Evolutionary conservation across 2,329 filamentous ascomycete species (phyloP).

Genomic region (Corynespora cassiicola): DNA sequence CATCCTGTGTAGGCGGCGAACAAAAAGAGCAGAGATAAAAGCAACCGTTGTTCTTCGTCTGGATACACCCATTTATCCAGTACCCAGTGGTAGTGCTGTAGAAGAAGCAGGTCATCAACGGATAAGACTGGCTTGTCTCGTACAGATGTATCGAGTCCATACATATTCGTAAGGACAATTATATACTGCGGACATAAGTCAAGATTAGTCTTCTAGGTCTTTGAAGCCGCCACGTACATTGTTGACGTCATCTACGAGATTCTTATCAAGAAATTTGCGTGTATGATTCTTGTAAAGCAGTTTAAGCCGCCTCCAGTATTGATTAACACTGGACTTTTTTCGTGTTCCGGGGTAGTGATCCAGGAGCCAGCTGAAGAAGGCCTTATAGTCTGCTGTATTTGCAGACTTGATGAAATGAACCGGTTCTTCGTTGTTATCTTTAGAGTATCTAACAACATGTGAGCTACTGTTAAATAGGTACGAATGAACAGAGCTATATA

Average conservation of each 20-base stretch:
- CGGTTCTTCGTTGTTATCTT: slow-evolving; percentile 3
- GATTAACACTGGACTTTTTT: background rate
- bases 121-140: slow-evolving; percentile 1
- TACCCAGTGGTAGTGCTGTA: slow-evolving; percentile 1
- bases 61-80: slow-evolving; percentile 2
- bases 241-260: slow-evolving; percentile 4
- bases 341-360: background rate
- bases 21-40: slow-evolving; percentile 4
- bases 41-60: slow-evolving; percentile 4
- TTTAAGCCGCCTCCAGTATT: slow-evolving; percentile 1
- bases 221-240: background rate
- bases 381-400: slow-evolving; percentile 5
- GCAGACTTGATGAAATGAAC: background rate
- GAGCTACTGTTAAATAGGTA: slow-evolving; percentile 2
- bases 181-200: slow-evolving; percentile 1
- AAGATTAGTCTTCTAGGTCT: slow-evolving; percentile 1
- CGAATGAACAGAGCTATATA: too few species aligned
- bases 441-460: slow-evolving; percentile 4
- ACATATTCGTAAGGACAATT: background rate
- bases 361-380: background rate
- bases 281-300: slow-evolving; percentile 4
- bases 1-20: slow-evolving; percentile 1
- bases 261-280: background rate
- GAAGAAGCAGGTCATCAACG: slow-evolving; percentile 1
- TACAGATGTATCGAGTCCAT: background rate